Evolutionary conservation across 306 rosid genomes (phyloP), one percentile per base, ranked within the genome.

Genomic region (Medicago ruthenica): DNA sequence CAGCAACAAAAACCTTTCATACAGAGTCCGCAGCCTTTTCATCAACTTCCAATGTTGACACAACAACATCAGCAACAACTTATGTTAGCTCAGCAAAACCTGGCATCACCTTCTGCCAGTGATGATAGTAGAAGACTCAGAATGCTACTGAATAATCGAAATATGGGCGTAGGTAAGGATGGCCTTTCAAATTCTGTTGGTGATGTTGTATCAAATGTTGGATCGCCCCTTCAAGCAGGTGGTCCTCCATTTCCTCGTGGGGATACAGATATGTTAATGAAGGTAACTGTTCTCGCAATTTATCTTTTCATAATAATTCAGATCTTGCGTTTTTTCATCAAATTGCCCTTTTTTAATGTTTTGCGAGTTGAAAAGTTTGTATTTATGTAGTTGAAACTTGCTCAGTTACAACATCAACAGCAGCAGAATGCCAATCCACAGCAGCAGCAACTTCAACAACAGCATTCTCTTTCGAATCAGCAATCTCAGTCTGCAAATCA

Each of bases 51-150:
- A 77, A 90, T 96, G 96, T 81, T 96, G 90, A 74, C 97, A 14
- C 87, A 87, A 9, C 99, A 94, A 59, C 97, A 94, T 80, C 98
- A 90, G 77, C 98, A 92, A 65, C 97, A 93, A 74, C 89, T 96
- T 72, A 82, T 96, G 89, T 88, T 96, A 51, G 97, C 99, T 21
- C 98, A 92, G 61, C 98, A 89, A 84, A 96, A 85, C 85, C 74
- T 96, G 80, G 85, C 99, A 66, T 88, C 99, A 13, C 89, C 99
- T 47, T 89, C 99, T 77, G 85, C 83, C 16, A 84, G 78, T 70
- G 99, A 96, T 76, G 99, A 96, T 5, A 83, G 44, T 71, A 81
- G 97, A 83, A 86, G 96, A 79, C 81, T 90, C 70, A 87, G 98
- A 88, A 89, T 96, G 96, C 85, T 92, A 67, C 79, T 89, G 80